A percentile compares a stretch with the other conserved stretches of the same genome.
phyloP scores from a whole-genome alignment of 2,329 filamentous ascomycete species.

The Pyricularia grisea region DNA sequence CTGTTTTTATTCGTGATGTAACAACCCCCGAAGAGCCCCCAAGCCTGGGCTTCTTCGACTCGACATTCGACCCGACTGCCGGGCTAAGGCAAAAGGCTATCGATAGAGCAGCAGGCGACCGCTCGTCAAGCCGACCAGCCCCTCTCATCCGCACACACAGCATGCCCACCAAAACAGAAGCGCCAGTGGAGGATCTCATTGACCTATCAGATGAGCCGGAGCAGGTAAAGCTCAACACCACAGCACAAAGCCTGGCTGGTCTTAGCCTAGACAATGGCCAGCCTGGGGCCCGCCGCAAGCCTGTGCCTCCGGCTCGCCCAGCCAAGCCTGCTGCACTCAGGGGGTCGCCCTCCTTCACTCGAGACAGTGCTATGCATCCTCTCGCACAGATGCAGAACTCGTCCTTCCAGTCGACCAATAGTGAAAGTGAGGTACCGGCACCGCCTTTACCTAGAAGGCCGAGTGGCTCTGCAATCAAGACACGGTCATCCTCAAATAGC shows the following conservation, averaged over 20 bases:
- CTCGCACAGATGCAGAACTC: conserved; percentile 31
- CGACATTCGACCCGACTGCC: conserved; percentile 25
- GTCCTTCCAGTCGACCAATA: conserved; percentile 21
- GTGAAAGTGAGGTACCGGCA: conserved; percentile 8
- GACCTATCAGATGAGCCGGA: conserved; percentile 48
- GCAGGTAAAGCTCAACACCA: conserved; percentile 14
- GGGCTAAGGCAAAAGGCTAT: neutral
- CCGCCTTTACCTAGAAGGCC: conserved; percentile 2
- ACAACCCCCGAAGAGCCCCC: conserved; percentile 61
- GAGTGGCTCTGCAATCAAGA: neutral
- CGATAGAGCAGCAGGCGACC: neutral
- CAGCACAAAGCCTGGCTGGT: conserved; percentile 37
- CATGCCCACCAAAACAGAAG: conserved; percentile 16
- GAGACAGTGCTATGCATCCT: conserved; percentile 21
- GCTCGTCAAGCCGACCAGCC: conserved; percentile 15
- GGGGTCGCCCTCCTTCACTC: conserved; percentile 26
- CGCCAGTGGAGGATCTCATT: conserved; percentile 45
- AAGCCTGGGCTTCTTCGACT: conserved; percentile 62
- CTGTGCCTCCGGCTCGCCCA: conserved; percentile 43
- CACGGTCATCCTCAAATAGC: conserved; percentile 7
- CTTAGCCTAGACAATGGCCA: neutral
- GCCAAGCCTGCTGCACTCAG: conserved; percentile 47
- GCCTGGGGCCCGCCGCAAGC: conserved; percentile 16
- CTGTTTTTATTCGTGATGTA: conserved; percentile 90
- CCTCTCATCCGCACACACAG: conserved; percentile 22